Evolutionary conservation across 768 basidiomycete species (phyloP).

Genomic region (Lactarius trivialis): DNA sequence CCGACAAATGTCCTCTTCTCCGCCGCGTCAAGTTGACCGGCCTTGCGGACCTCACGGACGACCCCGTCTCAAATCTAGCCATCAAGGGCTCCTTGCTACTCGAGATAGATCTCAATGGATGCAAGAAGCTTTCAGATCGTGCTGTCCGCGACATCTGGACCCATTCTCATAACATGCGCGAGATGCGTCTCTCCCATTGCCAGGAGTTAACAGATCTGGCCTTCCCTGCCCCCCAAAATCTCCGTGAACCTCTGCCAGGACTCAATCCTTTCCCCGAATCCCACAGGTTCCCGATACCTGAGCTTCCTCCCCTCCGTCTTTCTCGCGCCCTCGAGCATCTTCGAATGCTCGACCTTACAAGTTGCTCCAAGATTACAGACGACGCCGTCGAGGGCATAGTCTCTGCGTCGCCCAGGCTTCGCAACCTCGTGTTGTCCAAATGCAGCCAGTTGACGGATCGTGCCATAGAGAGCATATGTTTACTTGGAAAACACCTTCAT

Average conservation of each 20-base stretch:
- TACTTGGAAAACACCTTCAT: conserved; percentile 86
- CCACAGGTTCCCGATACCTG: conserved; percentile 31
- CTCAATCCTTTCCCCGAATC: conserved; percentile 34
- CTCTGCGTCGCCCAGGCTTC: conserved; percentile 72
- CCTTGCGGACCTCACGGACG: conserved; percentile 68
- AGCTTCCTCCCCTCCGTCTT: conserved; percentile 61
- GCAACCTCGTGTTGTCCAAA: conserved; percentile 83
- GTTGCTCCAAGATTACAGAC: conserved; percentile 75
- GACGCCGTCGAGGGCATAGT: conserved; percentile 79
- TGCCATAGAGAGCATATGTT: conserved; percentile 76
- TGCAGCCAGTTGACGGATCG: conserved; percentile 74
- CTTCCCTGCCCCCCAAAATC: conserved; percentile 67
- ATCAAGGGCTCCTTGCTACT: conserved; percentile 78
- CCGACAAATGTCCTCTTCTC: conserved; percentile 64
- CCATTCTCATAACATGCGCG: conserved; percentile 76
- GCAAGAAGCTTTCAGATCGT: conserved; percentile 67
- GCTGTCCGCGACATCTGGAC: conserved; percentile 82
- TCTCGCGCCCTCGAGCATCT: conserved; percentile 70
- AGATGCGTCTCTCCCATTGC: conserved; percentile 82
- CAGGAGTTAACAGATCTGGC: conserved; percentile 71
- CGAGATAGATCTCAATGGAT: conserved; percentile 89
- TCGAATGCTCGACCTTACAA: conserved; percentile 89
- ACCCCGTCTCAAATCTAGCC: conserved; percentile 68
- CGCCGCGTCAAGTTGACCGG: conserved; percentile 87
- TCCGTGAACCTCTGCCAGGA: conserved; percentile 36